These are phyloP conservation scores for Colletotrichum orchidophilum DNA, from an alignment of 2,329 filamentous ascomycete genomes.

Conservation along the genomic window DNA sequence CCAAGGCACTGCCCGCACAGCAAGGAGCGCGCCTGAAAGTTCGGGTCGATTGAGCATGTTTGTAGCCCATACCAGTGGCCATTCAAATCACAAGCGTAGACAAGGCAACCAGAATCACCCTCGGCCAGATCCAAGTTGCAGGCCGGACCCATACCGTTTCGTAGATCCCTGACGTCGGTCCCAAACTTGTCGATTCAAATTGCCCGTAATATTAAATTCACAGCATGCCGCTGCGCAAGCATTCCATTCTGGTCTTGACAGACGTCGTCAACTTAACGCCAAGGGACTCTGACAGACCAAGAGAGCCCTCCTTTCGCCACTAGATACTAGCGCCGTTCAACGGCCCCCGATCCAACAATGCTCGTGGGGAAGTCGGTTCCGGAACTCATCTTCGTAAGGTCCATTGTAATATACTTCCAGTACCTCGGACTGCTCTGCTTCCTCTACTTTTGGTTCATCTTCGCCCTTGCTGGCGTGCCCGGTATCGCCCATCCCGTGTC, in stretches of 20 bases:
- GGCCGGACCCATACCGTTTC: conserved; percentile 24
- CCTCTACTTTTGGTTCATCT: conserved; percentile 35
- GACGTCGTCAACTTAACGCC: neutral
- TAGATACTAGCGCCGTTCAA: neutral
- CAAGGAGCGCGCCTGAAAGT: conserved; percentile 5
- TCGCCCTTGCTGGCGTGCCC: conserved; percentile 34
- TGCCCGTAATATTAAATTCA: conserved; percentile 3
- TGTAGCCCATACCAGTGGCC: neutral
- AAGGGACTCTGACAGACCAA: neutral
- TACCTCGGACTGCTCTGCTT: conserved; percentile 33
- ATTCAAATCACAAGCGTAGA: conserved; percentile 10
- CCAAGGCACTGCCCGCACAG: neutral
- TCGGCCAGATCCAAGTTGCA: conserved; percentile 1
- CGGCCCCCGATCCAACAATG: neutral
- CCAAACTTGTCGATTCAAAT: neutral
- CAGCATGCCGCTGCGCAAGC: neutral
- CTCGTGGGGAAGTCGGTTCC: conserved; percentile 27
- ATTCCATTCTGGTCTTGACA: neutral
- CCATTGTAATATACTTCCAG: conserved; percentile 25
- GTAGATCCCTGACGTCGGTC: conserved; percentile 17
- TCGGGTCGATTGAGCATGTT: neutral
- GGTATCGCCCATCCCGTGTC: conserved; percentile 39
- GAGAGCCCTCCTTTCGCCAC: neutral
- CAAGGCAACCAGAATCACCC: neutral
- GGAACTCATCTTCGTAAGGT: conserved; percentile 30